Evolutionary conservation across 2,329 filamentous ascomycete genomes (phyloP), one percentile per base, ranked within the genome.

Genomic region (Penicillium hesseltinei): DNA sequence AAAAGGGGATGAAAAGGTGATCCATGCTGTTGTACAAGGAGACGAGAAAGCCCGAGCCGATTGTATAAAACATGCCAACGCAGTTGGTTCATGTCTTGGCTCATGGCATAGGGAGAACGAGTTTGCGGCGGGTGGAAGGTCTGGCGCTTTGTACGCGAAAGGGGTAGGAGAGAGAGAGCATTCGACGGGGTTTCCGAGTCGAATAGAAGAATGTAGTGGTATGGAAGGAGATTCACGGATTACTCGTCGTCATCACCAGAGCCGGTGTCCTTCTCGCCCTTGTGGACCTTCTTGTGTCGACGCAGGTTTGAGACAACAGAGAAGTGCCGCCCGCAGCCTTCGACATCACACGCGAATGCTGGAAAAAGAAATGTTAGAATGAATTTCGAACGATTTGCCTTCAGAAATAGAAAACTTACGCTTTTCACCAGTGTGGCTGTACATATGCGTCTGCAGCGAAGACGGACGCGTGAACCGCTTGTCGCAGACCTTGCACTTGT

Each of bases 401-500:
- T 17, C 2, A 4, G 21, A 43, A 29, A n/a, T 31, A n/a, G 17
- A 1, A 6, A 43, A 87, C 92, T 83, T 85, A 96, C 92, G 93
- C 80, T 97, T 97, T 77, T 97, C 93, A 72, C 93, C 93, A 55
- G 93, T 97, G 72, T 97, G 93, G 77, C 92, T 96, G 78, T 97
- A 97, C 90, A 97, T 97, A 73, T 97, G 93, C 33, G 93, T 97
- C 73, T 97, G 93, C 39, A 97, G 77, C 15, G 93, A 97, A 72
- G 92, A 96, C 1, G 93, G 93, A 54, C 93, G 85, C 2, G 93
- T 97, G 75, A 97, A 97, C 43, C 93, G 87, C 83, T 97, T 97
- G 77, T 97, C 93, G 80, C 93, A 97, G 59, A 97, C 90, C 79
- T 96, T 97, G 84, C 93, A 97, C 81, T 97, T 97, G 80, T 97